A percentile compares a stretch with the other conserved stretches of the same genome.
Evolutionary conservation across 495 filamentous ascomycete genomes (phyloP).

Genomic region (Podospora tetraspora): DNA sequence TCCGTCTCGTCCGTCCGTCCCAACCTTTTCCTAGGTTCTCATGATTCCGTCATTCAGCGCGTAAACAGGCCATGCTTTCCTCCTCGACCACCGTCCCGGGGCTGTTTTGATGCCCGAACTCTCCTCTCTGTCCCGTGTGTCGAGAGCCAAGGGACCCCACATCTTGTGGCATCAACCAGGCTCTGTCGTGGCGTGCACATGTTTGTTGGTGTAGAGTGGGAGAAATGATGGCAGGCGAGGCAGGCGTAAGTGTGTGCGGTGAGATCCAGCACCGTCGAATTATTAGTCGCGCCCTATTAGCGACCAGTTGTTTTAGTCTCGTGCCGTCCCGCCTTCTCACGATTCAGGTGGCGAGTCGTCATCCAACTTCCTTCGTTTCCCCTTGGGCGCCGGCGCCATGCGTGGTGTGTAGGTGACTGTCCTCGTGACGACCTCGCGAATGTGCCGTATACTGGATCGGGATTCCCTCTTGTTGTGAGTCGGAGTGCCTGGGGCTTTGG

Average conservation of each 20-base stretch:
- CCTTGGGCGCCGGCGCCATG: constrained; percentile 67
- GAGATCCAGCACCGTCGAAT: constrained; percentile 21
- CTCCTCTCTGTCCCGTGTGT: not conserved
- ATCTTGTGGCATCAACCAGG: not conserved
- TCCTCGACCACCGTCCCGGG: not conserved
- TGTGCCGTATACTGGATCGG: constrained; percentile 48
- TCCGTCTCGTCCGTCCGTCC: constrained; percentile 3
- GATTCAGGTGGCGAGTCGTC: constrained; percentile 33
- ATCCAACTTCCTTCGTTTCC: constrained; percentile 68
- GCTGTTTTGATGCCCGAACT: not conserved
- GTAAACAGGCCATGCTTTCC: not conserved
- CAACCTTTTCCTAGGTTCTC: constrained; percentile 6
- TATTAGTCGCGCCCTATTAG: not conserved
- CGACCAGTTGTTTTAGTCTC: constrained; percentile 1
- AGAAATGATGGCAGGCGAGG: not conserved
- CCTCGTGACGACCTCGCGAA: constrained; percentile 67
- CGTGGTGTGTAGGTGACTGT: constrained; percentile 69
- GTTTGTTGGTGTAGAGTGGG: not conserved
- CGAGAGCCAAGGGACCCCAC: not conserved
- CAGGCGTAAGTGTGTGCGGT: constrained; percentile 13
- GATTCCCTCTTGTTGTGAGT: constrained; percentile 37
- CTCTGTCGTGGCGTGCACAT: not conserved
- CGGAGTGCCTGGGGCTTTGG: constrained; percentile 6
- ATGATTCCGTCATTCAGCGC: not conserved
- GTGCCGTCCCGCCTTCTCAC: constrained; percentile 12